Base-by-base conservation (phyloP, 768 basidiomycete genomes). In the Phylloporus sp. region DNA sequence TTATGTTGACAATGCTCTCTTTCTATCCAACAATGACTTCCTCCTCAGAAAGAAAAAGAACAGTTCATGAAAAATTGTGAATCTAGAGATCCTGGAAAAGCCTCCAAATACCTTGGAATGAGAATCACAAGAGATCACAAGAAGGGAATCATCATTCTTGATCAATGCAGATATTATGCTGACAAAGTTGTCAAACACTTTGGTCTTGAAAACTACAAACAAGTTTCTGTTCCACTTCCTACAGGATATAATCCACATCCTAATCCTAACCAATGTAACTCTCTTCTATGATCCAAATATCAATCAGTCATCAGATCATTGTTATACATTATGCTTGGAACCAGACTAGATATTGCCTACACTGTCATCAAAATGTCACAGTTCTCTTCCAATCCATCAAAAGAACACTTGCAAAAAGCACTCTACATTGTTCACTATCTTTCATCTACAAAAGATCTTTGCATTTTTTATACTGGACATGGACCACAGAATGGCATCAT, bases 141-240 rank as follows among this genome's bases (percentile, higher is more conserved):
- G 1, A 48, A 29, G 0, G 3, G n/a, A 16, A 38, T 12, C 10
- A 24, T 47, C 2, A 27, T 8, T 5, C 38, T 43, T 27, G 49
- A 50, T 32, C n/a, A 35, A 27, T 12, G 13, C 3, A 26, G 12
- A 6, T 50, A 50, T 50, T 50, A 50, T 50, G 49, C 41, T 10
- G 3, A 27, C 0, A 50, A 50, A 34, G 41, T 50, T 2, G 4
- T 43, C 13, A 18, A 42, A 1, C 18, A 10, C 2, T 49, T 40
- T 24, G 20, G 22, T 6, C 22, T 22, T n/a, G 22, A n/a, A 22
- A 42, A 49, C 12, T 23, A 16, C 9, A 49, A 31, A 38, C 5
- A 8, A 35, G 18, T 15, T 9, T 24, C 5, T n/a, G 15, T 23
- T 15, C 35, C 35, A 5, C 16, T 47, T 5, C 35, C 46, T 0